These are phyloP conservation scores for Coelastrella sp. DNA, from an alignment of 139 green algal species.

Conservation along the genomic window DNA sequence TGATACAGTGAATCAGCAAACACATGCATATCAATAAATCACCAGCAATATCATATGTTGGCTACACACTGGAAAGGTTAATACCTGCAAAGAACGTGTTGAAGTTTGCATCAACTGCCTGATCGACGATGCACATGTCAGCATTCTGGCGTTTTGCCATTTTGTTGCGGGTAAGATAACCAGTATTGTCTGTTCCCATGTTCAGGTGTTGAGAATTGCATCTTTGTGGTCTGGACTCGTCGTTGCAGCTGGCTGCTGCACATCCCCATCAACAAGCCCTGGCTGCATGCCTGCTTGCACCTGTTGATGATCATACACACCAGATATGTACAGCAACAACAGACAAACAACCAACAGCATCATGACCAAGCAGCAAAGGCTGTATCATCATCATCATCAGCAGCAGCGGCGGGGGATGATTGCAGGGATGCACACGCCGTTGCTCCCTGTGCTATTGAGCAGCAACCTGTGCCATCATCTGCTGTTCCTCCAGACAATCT, in stretches of 20 bases:
- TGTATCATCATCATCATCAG: background rate
- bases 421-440: background rate
- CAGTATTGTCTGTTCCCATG: background rate
- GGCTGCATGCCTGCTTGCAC: constrained; percentile 31
- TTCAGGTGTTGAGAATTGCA: constrained; percentile 16
- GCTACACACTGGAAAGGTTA: no score
- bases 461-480: background rate
- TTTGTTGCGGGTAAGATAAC: no score
- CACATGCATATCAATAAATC: no score
- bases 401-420: background rate
- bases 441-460: no score
- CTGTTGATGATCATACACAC: constrained; percentile 7
- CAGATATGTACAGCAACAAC: constrained; percentile 17
- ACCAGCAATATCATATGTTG: background rate
- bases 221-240: constrained; percentile 31
- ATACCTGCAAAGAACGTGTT: no score
- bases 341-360: no score
- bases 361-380: background rate
- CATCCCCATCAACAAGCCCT: constrained; percentile 31
- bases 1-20: no score
- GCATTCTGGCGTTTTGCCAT: no score
- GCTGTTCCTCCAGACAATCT: background rate
- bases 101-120: no score
- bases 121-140: no score
- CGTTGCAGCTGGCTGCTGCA: constrained; percentile 14